phyloP scores from a whole-genome alignment of 2,329 filamentous ascomycete species.

The Reticulascus tulasneorum region DNA sequence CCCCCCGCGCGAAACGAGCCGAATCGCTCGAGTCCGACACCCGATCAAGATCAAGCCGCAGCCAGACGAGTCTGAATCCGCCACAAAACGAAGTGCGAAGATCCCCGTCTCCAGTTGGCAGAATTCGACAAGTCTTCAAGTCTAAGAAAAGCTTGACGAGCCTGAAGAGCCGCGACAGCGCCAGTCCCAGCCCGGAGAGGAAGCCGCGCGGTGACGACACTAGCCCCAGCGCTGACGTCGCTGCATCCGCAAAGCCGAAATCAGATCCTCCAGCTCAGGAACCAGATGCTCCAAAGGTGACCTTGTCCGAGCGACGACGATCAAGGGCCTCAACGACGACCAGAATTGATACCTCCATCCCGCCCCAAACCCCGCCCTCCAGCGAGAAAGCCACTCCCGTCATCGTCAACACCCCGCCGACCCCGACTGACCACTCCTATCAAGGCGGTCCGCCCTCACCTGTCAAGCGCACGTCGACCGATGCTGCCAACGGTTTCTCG shows the following conservation, averaged over 20 bases:
- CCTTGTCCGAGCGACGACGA: conserved; percentile 7
- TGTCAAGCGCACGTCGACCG: conserved; percentile 16
- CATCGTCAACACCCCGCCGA: conserved; percentile 65
- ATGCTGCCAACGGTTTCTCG: conserved; percentile 20
- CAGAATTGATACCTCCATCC: conserved; percentile 20
- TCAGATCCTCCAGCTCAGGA: conserved; percentile 7
- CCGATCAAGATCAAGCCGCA: conserved; percentile 23
- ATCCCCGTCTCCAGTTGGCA: conserved; percentile 66
- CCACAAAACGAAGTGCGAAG: conserved; percentile 46
- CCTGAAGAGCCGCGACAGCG: conserved; percentile 21
- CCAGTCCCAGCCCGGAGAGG: conserved; percentile 37
- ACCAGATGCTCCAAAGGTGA: conserved; percentile 8
- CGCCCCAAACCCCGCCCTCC: conserved; percentile 12
- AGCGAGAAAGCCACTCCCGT: conserved; percentile 41
- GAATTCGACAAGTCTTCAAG: conserved; percentile 68
- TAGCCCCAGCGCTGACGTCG: not conserved
- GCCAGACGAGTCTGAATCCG: conserved; percentile 35
- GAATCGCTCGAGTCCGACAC: conserved; percentile 27
- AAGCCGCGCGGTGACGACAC: conserved; percentile 13
- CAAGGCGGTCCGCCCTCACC: conserved; percentile 10
- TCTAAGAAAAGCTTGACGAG: conserved; percentile 40
- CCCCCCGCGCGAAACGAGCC: conserved; percentile 24
- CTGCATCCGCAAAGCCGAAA: conserved; percentile 5
- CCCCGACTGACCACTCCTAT: conserved; percentile 45
- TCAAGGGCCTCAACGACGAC: conserved; percentile 10